Percentiles rank a stretch among this genome's conserved stretches.
Conservation (phyloP, 148 eudicot species). For the Silene uniflora region DNA sequence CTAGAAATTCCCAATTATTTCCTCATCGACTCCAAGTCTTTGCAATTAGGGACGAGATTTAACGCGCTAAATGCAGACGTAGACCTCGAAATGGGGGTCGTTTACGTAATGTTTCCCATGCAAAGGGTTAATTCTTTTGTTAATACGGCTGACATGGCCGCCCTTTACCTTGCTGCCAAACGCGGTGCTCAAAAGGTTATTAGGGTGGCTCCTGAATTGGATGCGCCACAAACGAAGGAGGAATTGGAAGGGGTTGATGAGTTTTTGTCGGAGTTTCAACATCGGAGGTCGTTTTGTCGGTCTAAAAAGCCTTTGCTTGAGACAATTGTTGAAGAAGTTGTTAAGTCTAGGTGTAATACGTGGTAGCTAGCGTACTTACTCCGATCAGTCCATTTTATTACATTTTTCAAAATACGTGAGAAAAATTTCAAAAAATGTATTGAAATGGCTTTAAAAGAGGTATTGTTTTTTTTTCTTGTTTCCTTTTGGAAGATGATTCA, state of each 20-base stretch:
- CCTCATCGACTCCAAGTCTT: constrained; percentile 45
- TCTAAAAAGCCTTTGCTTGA: constrained; percentile 87
- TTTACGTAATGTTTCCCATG: constrained; percentile 73
- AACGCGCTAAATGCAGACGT: constrained; percentile 72
- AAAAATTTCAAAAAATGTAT: no score
- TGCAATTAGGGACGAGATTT: constrained; percentile 54
- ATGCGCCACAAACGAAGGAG: not conserved
- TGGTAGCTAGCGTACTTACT: no score
- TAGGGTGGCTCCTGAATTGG: constrained; percentile 31
- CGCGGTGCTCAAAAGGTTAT: constrained; percentile 32
- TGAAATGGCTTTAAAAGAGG: no score
- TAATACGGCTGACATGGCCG: constrained; percentile 64
- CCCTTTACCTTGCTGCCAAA: constrained; percentile 54
- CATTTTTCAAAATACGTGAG: no score
- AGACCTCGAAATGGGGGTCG: constrained; percentile 58
- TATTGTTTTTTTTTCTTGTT: no score
- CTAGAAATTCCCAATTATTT: constrained; percentile 62
- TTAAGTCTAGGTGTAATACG: not conserved
- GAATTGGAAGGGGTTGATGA: constrained; percentile 49
- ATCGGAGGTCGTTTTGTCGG: constrained; percentile 54
- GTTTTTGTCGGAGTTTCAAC: constrained; percentile 47
- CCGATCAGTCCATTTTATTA: no score
- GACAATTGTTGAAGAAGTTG: constrained; percentile 70
- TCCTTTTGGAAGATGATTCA: no score
- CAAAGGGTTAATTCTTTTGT: constrained; percentile 53